Conservation (phyloP, 2,329 filamentous ascomycete species). For the Paracamarosporium sp. region DNA sequence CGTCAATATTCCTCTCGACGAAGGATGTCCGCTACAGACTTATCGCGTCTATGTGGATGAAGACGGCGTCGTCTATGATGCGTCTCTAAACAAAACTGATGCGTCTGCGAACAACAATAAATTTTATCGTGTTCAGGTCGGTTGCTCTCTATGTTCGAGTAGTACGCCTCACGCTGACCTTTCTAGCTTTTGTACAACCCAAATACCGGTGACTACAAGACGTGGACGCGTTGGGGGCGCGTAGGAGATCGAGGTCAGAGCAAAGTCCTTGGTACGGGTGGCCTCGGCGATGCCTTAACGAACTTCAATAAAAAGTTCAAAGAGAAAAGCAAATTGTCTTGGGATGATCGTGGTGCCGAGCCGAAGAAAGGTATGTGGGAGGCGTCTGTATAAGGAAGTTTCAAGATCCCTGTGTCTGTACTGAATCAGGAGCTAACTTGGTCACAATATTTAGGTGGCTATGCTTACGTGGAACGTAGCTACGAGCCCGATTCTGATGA, state of each 20-base stretch:
- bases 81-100: slow-evolving; percentile 80
- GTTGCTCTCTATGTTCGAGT: slow-evolving; percentile 1
- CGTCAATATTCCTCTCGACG: slow-evolving; percentile 57
- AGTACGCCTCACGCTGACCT: background rate
- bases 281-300: slow-evolving; percentile 47
- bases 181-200: slow-evolving; percentile 40
- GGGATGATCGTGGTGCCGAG: slow-evolving; percentile 57
- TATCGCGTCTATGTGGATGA: slow-evolving; percentile 70
- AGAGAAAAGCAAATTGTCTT: slow-evolving; percentile 61
- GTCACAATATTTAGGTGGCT: slow-evolving; percentile 42
- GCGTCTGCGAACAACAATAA: slow-evolving; percentile 78
- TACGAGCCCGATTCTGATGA: slow-evolving; percentile 75
- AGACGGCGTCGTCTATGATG: slow-evolving; percentile 75
- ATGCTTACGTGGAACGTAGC: slow-evolving; percentile 80
- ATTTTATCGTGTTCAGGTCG: slow-evolving; percentile 76
- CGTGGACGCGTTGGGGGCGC: slow-evolving; percentile 83
- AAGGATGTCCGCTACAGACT: slow-evolving; percentile 42
- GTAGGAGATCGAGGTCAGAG: slow-evolving; percentile 65
- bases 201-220: slow-evolving; percentile 53
- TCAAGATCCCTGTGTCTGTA: background rate
- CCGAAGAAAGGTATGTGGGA: slow-evolving; percentile 63
- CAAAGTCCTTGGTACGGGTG: slow-evolving; percentile 48
- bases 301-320: slow-evolving; percentile 64
- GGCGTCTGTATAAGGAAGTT: too few species aligned
- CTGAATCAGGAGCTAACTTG: background rate